A percentile compares a stretch with the other conserved stretches of the same genome.
phyloP scores from a whole-genome alignment of 2,329 filamentous ascomycete species.

The Hymenoscyphus occultus region DNA sequence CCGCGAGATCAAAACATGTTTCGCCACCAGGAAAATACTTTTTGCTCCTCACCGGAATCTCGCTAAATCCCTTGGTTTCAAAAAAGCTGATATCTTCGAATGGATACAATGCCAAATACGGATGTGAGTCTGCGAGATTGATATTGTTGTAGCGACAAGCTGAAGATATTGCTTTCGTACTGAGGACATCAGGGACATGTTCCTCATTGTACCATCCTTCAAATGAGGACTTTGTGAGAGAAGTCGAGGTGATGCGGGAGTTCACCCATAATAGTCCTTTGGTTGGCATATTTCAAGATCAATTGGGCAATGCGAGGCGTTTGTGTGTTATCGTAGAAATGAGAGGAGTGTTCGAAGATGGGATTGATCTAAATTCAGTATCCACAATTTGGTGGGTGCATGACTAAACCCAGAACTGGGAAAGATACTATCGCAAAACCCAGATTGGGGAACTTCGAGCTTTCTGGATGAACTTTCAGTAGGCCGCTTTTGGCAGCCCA shows the following conservation, averaged over 20 bases:
- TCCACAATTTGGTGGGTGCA: neutral
- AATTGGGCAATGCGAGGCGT: neutral
- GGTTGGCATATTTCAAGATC: conserved; percentile 6
- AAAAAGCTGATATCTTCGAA: conserved; percentile 10
- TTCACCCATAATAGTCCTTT: conserved; percentile 16
- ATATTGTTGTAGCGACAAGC: conserved; percentile 15
- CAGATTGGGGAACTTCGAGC: too few relatives aligned
- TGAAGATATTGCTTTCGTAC: conserved; percentile 11
- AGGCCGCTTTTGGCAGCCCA: neutral
- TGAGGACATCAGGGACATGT: conserved; percentile 19
- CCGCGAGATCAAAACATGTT: conserved; percentile 15
- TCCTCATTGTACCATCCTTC: conserved; percentile 18
- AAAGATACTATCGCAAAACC: neutral
- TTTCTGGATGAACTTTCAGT: neutral
- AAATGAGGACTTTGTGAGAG: conserved; percentile 8
- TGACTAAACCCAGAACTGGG: neutral
- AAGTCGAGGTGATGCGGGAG: conserved; percentile 14
- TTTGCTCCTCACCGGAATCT: conserved; percentile 11
- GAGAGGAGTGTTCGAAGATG: too few relatives aligned
- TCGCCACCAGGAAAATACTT: conserved; percentile 9
- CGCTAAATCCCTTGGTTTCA: conserved; percentile 5
- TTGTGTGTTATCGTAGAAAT: neutral
- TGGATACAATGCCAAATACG: conserved; percentile 18
- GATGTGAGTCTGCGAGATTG: conserved; percentile 8
- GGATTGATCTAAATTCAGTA: neutral